Conservation (phyloP, 306 rosid species). For the Parietaria judaica region DNA sequence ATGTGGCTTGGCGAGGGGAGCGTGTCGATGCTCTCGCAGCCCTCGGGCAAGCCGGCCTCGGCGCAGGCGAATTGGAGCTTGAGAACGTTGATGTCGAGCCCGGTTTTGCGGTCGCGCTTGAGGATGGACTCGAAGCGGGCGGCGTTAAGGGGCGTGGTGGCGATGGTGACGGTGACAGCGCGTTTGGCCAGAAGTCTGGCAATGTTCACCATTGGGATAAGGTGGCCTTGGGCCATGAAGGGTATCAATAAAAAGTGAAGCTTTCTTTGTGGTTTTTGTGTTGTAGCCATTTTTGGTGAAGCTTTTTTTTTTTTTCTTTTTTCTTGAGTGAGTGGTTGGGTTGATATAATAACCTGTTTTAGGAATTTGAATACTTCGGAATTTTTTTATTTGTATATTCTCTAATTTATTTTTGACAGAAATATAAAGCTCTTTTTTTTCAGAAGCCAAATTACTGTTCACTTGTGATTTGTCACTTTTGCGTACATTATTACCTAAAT, state of each 20-base stretch:
- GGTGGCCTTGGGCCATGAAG: constrained; percentile 20
- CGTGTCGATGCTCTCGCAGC: constrained; percentile 19
- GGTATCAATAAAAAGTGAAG: constrained; percentile 26
- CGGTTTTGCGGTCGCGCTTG: not conserved
- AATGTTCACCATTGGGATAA: constrained; percentile 22
- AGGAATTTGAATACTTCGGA: no score
- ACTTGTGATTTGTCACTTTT: no score
- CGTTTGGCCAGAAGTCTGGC: constrained; percentile 21
- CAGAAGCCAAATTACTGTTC: no score
- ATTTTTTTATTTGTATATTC: no score
- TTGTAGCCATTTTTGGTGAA: constrained; percentile 4
- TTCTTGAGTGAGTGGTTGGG: not conserved
- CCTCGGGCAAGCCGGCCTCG: constrained; percentile 20
- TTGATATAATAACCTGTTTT: no score
- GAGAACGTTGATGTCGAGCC: not conserved
- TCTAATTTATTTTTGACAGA: no score
- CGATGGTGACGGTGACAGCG: constrained; percentile 13
- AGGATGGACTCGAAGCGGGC: constrained; percentile 1
- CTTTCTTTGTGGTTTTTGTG: not conserved
- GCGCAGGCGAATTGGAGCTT: not conserved
- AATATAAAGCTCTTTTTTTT: no score
- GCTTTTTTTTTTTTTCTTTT: not conserved
- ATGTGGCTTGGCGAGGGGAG: not conserved
- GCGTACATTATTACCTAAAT: no score
- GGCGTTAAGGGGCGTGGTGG: constrained; percentile 11